Evolutionary conservation across 768 basidiomycete species (phyloP), one percentile per base, ranked within the genome.

Genomic region (Pleurotus salmoneostramineus): DNA sequence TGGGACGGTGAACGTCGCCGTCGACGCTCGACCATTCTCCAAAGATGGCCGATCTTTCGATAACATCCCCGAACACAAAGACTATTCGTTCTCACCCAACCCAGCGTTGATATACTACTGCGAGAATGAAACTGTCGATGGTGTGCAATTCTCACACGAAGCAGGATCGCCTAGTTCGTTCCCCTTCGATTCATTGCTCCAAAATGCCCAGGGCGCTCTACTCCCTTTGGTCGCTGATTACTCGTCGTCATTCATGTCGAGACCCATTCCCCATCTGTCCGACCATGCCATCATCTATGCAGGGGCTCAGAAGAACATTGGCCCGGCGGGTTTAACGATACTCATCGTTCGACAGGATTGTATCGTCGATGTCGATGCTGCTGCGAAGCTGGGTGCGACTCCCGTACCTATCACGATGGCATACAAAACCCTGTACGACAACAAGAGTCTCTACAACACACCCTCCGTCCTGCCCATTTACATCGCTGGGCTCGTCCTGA

Each of bases 51-150:
- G 88, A 67, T 76, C 85, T 0, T 91, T 88, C 71, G 88, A 93
- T 63, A 84, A 82, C 61, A 84, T 98, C 68, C 95, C 97, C 6
- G 74, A 85, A 8, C 85, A 83, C 68, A 72, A 77, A 56, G 79
- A 81, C 55, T 98, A 89, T 81, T 68, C 72, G 7, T 93, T 98
- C 76, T 89, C 89, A 6, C 61, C 72, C n/a, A 81, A 87, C 67
- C 88, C 96, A 11, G 95, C 91, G 31, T 81, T 95, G 63, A 87
- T 98, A 59, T 98, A 96, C 76, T 98, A 97, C 76, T 99, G 97
- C 81, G 97, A 97, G 71, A 99, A 99, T 78, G 97, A 99, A 77
- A 99, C 97, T 11, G 90, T 98, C 58, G 89, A 96, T 64, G 97
- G 97, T 44, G 88, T 95, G 48, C 88, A 98, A 75, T 98, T 91